These are phyloP conservation scores for Suillus americanus DNA, from an alignment of 768 basidiomycete species.

Conservation along the genomic window DNA sequence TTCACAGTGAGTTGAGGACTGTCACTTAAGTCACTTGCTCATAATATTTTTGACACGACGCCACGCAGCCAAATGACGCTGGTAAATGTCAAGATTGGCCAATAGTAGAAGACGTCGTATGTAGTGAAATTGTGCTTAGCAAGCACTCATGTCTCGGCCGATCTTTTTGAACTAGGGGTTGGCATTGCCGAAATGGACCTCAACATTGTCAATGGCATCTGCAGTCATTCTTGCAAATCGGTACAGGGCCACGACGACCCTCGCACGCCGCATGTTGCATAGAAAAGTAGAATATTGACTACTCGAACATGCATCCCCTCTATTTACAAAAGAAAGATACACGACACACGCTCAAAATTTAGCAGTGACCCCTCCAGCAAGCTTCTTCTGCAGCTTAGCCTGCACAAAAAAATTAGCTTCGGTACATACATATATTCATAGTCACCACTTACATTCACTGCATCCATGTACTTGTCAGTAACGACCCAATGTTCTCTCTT, in stretches of 20 bases:
- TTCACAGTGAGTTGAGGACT: too few species aligned
- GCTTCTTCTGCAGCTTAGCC: constrained; percentile 46
- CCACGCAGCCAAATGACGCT: too few species aligned
- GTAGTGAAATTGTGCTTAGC: too few species aligned
- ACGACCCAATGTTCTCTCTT: constrained; percentile 96
- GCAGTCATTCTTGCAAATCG: neutral
- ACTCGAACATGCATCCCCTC: neutral
- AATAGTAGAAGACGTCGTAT: too few species aligned
- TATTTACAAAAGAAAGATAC: neutral
- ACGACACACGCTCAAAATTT: constrained; percentile 15
- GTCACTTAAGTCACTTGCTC: too few species aligned
- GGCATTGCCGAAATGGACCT: too few species aligned
- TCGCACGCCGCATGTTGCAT: neutral
- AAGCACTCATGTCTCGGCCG: too few species aligned
- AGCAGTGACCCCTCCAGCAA: constrained; percentile 30
- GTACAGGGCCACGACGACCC: neutral
- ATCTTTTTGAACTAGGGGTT: too few species aligned
- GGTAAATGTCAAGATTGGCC: too few species aligned
- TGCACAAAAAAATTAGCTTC: constrained; percentile 22
- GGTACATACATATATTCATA: too few species aligned
- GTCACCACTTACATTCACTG: constrained; percentile 70
- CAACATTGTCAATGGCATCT: neutral
- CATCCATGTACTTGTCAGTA: constrained; percentile 91
- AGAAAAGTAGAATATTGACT: neutral
- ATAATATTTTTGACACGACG: too few species aligned